Conservation (phyloP, 2,329 filamentous ascomycete genomes). For the Ceratocystis colombiana region DNA sequence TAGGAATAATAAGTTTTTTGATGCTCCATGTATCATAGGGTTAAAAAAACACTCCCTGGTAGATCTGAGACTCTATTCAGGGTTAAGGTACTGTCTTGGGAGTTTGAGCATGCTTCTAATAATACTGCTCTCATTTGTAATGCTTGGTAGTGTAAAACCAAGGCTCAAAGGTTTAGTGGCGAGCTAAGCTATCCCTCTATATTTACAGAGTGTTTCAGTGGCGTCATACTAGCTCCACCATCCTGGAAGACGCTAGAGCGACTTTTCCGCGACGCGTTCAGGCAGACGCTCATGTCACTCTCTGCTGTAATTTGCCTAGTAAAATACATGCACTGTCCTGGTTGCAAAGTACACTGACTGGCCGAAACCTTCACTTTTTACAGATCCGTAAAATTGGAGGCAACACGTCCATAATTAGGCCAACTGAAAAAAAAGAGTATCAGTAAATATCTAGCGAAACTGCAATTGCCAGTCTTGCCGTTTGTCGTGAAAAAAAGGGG, state of each 20-base stretch:
- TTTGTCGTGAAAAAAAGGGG: not conserved
- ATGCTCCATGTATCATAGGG: not conserved
- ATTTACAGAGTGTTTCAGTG: constrained; percentile 1
- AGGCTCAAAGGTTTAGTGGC: not conserved
- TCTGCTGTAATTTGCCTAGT: not conserved
- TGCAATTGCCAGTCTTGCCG: not conserved
- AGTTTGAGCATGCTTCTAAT: not conserved
- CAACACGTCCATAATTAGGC: not conserved
- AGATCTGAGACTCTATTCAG: not conserved
- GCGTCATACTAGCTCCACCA: no score
- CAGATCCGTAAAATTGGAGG: constrained; percentile 3
- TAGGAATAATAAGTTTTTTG: not conserved
- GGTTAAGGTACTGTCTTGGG: not conserved
- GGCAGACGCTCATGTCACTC: not conserved
- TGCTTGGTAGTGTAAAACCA: not conserved
- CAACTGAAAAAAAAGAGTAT: not conserved
- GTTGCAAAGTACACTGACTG: not conserved
- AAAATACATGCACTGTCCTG: not conserved
- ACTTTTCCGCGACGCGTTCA: constrained; percentile 1
- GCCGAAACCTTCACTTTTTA: constrained; percentile 8
- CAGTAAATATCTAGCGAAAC: constrained; percentile 5
- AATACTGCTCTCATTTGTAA: not conserved
- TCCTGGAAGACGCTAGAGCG: not conserved
- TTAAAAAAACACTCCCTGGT: not conserved
- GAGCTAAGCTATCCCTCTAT: not conserved